Conservation (phyloP, 768 basidiomycete species). For the Suillus hirtellus region DNA sequence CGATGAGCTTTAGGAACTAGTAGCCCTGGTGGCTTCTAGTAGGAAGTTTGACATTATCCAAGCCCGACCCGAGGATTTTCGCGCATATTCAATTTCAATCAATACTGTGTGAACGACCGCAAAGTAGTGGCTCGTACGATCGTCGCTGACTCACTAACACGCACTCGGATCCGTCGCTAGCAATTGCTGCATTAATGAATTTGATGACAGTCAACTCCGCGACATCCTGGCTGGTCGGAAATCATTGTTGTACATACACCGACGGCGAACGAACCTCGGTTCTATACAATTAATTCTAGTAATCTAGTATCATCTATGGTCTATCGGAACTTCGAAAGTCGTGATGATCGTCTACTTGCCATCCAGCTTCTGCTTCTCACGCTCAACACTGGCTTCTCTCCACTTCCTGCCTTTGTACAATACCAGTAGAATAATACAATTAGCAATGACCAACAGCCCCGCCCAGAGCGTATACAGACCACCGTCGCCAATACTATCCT, state of each 20-base stretch:
- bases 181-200: neutral
- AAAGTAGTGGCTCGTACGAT: neutral
- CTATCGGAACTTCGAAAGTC: neutral
- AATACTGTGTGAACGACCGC: neutral
- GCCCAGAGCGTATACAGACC: slow-evolving; percentile 42
- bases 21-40: neutral
- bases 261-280: neutral
- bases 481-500: slow-evolving; percentile 28
- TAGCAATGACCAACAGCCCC: slow-evolving; percentile 52
- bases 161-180: neutral
- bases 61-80: neutral
- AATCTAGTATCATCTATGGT: slow-evolving; percentile 1
- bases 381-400: slow-evolving; percentile 51
- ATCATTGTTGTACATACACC: neutral
- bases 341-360: slow-evolving; percentile 1
- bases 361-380: slow-evolving; percentile 33
- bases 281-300: neutral
- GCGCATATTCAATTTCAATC: neutral
- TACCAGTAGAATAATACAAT: slow-evolving; percentile 56
- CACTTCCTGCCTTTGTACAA: slow-evolving; percentile 59
- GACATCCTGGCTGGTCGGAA: neutral
- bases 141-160: neutral
- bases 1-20: neutral
- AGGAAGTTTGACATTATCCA: neutral
- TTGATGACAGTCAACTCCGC: neutral